These are phyloP conservation scores for Artemisia tridentata DNA, from an alignment of 129 eudicot genomes.

Conservation along the genomic window DNA sequence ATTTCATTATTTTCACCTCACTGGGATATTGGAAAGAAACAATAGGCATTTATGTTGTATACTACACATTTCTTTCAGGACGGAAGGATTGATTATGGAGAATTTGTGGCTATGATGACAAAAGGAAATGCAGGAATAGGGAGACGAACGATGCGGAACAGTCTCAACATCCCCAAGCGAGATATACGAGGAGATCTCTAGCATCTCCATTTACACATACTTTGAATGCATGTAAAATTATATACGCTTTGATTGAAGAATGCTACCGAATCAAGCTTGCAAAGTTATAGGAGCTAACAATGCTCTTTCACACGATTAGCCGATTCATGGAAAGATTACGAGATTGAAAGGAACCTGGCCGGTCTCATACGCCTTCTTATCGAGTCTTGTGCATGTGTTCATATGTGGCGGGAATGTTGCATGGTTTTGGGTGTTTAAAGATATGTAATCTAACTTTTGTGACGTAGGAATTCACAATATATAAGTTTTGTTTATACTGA, in stretches of 20 bases:
- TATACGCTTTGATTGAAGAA: conserved; percentile 16
- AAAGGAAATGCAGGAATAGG: conserved; percentile 90
- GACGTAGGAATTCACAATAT: neutral
- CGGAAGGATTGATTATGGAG: conserved; percentile 83
- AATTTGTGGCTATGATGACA: conserved; percentile 96
- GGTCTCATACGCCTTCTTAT: neutral
- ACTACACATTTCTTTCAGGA: conserved; percentile 29
- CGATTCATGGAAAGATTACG: neutral
- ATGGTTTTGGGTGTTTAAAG: neutral
- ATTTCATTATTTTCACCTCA: neutral
- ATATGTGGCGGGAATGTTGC: neutral
- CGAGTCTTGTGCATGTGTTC: neutral
- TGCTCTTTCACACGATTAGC: neutral
- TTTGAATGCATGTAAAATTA: conserved; percentile 1
- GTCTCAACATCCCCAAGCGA: conserved; percentile 62
- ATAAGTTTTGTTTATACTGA: neutral
- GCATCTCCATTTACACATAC: conserved; percentile 6
- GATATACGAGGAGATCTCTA: conserved; percentile 39
- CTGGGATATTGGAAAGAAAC: neutral
- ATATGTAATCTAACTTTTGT: neutral
- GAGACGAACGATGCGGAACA: conserved; percentile 87
- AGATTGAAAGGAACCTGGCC: neutral
- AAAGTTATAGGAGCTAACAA: neutral
- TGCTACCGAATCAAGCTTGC: neutral
- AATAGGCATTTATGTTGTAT: conserved; percentile 1